Evolutionary conservation across 495 filamentous ascomycete species (phyloP), one percentile per base, ranked within the genome.

Genomic region (Aspergillus nidulans): DNA sequence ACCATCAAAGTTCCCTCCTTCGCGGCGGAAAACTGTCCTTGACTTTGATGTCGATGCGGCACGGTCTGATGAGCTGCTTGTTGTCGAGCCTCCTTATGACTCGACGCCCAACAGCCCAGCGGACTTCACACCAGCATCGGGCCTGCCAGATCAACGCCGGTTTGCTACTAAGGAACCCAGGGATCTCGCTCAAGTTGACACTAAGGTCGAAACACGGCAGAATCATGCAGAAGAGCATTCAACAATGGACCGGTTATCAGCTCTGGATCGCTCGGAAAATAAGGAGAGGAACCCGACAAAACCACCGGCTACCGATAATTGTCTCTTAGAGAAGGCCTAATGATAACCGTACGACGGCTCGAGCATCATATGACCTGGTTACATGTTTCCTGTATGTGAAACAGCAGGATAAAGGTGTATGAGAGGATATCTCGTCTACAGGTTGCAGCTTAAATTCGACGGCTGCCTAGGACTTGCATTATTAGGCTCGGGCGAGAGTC

Each of bases 51-150:
- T 59, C n/a, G 51, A 49, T 15, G 55, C 59, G 4, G 48, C 42
- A 36, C 54, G 43, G 4, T 38, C 56, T 6, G 77, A 76, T 26
- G 76, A 77, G 20, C 21, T 81, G 9, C 69, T 83, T 1, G 75
- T 83, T 28, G 74, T 83, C 9, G 65, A 77, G 56, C 77, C 78
- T 9, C 79, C 77, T n/a, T 59, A 64, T 8, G 78, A 81, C 41
- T 81, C 77, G 10, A 68, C 68, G n/a, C 75, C 79, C 6, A 69
- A 75, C 28, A 80, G 77, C 51, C 79, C 80, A 1, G 68, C 64
- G 7, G 68, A 74, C 16, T 18, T 67, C 7, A 55, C 66, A 12
- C 53, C 61, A 6, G 60, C 65, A 10, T 52, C 42, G 6, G 24
- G 23, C 10, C 38, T 57, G 34, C 23, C 48, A 24, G 28, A 30